phyloP scores from a whole-genome alignment of 1,284 basidiomycete genomes.

The Microbotryomycetes sp. region DNA sequence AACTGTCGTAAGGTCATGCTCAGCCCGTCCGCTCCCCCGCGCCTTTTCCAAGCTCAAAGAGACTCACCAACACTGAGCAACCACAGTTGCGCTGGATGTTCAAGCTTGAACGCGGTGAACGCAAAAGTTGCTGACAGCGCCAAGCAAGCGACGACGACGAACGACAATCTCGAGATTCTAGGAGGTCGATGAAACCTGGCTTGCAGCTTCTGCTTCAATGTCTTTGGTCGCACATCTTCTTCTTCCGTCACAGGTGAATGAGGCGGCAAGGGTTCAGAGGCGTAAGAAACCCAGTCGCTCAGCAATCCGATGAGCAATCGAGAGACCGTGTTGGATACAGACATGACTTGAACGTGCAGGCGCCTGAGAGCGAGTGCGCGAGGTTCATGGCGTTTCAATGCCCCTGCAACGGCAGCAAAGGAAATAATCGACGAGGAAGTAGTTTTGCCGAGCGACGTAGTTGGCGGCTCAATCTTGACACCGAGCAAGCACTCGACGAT shows the following conservation, averaged over 20 bases:
- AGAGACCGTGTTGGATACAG: constrained; percentile 28
- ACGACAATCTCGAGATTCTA: constrained; percentile 20
- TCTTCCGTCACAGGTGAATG: neutral
- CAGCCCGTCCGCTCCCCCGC: constrained; percentile 10
- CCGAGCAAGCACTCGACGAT: constrained; percentile 27
- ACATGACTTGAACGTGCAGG: constrained; percentile 29
- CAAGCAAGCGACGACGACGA: constrained; percentile 14
- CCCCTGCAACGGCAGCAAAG: too few relatives aligned
- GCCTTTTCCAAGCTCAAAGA: neutral
- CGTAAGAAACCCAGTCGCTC: constrained; percentile 25
- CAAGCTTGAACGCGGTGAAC: constrained; percentile 15
- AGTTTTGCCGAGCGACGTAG: constrained; percentile 1
- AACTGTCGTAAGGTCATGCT: neutral
- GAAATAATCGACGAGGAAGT: neutral
- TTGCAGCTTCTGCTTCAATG: neutral
- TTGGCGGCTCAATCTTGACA: neutral
- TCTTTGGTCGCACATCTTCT: neutral
- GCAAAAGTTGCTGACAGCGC: constrained; percentile 15
- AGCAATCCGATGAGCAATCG: constrained; percentile 29
- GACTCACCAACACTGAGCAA: constrained; percentile 8
- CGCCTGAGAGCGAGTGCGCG: constrained; percentile 20
- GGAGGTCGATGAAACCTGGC: neutral
- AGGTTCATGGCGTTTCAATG: neutral
- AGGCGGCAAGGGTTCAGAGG: neutral
- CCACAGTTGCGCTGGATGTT: constrained; percentile 19